phyloP scores from a whole-genome alignment of 2,329 filamentous ascomycete species.

The Emergomyces orientalis region DNA sequence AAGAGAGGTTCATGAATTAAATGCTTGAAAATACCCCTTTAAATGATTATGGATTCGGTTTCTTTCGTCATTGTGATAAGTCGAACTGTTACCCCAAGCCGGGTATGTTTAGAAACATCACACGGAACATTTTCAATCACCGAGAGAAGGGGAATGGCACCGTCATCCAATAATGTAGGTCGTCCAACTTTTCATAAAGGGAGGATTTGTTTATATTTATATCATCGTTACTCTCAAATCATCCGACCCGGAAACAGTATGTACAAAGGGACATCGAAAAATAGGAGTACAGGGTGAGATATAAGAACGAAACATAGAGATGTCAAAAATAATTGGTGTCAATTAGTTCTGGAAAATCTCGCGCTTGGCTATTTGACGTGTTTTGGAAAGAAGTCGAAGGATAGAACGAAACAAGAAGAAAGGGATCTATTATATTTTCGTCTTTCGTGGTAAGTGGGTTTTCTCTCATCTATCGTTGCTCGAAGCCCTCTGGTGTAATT shows the following conservation, averaged over 20 bases:
- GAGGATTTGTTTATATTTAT: background rate
- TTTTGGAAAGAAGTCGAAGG: background rate
- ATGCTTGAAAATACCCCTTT: background rate
- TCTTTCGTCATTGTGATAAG: background rate
- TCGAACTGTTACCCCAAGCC: background rate
- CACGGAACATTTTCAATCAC: background rate
- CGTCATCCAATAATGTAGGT: background rate
- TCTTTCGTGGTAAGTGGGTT: background rate
- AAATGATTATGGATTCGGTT: background rate
- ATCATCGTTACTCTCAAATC: background rate
- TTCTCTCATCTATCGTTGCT: constrained; percentile 45
- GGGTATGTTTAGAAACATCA: background rate
- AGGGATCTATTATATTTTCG: constrained; percentile 16
- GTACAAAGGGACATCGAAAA: background rate
- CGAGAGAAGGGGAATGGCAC: background rate
- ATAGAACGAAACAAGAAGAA: background rate
- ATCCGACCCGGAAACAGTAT: background rate
- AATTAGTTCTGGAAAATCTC: background rate
- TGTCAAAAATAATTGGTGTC: background rate
- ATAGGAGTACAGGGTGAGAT: background rate
- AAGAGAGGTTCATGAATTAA: background rate
- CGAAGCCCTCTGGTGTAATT: constrained; percentile 50
- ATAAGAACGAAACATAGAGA: background rate
- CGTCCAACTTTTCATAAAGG: background rate
- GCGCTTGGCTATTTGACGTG: background rate